These are phyloP conservation scores for Cercospora nicotianae DNA, from an alignment of 2,329 filamentous ascomycete genomes.

Conservation along the genomic window DNA sequence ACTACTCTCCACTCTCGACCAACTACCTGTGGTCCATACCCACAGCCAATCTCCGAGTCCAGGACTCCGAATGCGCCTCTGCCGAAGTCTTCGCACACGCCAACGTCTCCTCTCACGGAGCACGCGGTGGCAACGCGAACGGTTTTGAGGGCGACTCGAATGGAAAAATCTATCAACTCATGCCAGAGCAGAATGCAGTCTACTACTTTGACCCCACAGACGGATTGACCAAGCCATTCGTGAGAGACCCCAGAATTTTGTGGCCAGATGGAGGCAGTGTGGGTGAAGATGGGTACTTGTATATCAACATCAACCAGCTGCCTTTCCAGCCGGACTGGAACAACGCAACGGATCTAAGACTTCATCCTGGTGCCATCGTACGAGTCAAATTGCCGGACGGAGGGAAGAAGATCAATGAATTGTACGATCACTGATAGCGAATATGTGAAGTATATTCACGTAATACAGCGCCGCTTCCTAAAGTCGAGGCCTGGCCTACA, in stretches of 20 bases:
- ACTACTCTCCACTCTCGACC: constrained; percentile 46
- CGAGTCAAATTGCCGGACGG: constrained; percentile 45
- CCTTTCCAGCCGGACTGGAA: constrained; percentile 53
- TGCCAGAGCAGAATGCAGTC: constrained; percentile 49
- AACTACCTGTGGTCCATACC: constrained; percentile 41
- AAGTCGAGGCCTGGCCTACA: background rate
- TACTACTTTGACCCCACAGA: constrained; percentile 47
- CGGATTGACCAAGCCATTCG: constrained; percentile 41
- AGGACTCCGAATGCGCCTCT: constrained; percentile 34
- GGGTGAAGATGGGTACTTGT: constrained; percentile 49
- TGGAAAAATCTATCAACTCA: constrained; percentile 50
- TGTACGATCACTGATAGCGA: constrained; percentile 24
- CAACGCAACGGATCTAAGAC: constrained; percentile 45
- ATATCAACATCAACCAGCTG: constrained; percentile 54
- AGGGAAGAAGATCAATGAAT: constrained; percentile 42
- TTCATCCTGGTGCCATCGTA: constrained; percentile 49
- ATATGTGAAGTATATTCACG: background rate
- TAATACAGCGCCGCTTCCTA: background rate
- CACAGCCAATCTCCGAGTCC: constrained; percentile 36
- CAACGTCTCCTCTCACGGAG: constrained; percentile 50
- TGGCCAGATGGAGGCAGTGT: constrained; percentile 48
- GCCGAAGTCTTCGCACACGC: constrained; percentile 46
- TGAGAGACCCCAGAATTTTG: constrained; percentile 47
- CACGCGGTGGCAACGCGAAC: constrained; percentile 49
- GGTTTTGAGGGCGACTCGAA: constrained; percentile 49